Conservation (phyloP, 495 filamentous ascomycete genomes). For the Neurospora sp. region DNA sequence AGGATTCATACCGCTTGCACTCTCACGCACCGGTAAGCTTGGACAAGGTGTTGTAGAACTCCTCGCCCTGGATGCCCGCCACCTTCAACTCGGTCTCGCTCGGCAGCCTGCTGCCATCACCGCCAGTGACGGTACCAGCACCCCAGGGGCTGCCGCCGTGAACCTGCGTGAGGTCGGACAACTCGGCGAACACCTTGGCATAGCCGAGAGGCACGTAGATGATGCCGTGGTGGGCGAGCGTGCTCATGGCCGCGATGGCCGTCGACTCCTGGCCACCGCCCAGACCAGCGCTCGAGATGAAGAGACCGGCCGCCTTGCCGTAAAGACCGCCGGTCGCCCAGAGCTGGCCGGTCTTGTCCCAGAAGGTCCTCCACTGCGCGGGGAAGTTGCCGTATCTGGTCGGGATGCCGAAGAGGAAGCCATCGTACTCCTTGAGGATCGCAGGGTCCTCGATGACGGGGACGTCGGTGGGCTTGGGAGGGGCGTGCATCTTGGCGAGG, state of each 20-base stretch:
- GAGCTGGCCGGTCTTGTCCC: constrained; percentile 70
- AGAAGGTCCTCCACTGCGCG: constrained; percentile 89
- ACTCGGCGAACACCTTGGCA: constrained; percentile 59
- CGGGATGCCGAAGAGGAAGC: constrained; percentile 88
- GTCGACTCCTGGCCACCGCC: constrained; percentile 96
- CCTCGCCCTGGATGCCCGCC: constrained; percentile 71
- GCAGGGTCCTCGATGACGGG: constrained; percentile 53
- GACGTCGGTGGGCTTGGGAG: constrained; percentile 58
- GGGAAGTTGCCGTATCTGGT: constrained; percentile 99
- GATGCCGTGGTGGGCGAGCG: constrained; percentile 86
- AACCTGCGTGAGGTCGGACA: constrained; percentile 63
- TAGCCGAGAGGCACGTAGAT: constrained; percentile 94
- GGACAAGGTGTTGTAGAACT: constrained; percentile 71
- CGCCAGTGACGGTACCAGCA: constrained; percentile 80
- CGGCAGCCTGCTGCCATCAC: constrained; percentile 76
- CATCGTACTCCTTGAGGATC: constrained; percentile 71
- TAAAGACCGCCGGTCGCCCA: constrained; percentile 65
- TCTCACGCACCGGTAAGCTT: constrained; percentile 61
- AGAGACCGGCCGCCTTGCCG: constrained; percentile 89
- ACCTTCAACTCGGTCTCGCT: constrained; percentile 61
- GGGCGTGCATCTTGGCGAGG: constrained; percentile 75
- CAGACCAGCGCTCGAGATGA: constrained; percentile 70
- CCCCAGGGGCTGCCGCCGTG: constrained; percentile 89
- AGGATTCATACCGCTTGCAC: constrained; percentile 46
- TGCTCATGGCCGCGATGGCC: constrained; percentile 71